Evolutionary conservation across 148 eudicot genomes (phyloP).

Genomic region (Chenopodium suecicum): DNA sequence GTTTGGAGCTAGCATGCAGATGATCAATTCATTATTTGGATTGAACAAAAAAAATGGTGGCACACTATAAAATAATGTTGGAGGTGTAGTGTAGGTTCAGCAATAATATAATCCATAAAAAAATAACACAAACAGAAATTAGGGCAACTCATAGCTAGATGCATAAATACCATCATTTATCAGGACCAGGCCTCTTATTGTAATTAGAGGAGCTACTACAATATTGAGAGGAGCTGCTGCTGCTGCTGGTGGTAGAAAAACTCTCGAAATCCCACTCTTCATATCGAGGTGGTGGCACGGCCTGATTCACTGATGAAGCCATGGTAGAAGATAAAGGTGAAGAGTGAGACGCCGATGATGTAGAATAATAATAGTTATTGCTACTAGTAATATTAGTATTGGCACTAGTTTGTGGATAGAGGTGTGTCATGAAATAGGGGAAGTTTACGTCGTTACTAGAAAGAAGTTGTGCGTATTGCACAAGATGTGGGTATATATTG

Average conservation of each 20-base stretch:
- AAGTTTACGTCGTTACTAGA: slow-evolving; percentile 48
- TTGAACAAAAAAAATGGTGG: too few species aligned
- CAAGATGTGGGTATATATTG: slow-evolving; percentile 35
- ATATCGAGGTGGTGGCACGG: background rate
- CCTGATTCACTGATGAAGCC: background rate
- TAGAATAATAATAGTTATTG: background rate
- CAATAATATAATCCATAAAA: background rate
- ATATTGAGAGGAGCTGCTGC: background rate
- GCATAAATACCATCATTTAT: background rate
- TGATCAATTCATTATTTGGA: too few species aligned
- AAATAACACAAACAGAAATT: background rate
- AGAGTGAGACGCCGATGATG: background rate
- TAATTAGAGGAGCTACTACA: background rate
- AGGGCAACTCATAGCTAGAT: background rate
- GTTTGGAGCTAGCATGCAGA: too few species aligned
- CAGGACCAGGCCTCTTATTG: background rate
- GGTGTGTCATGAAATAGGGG: slow-evolving; percentile 36
- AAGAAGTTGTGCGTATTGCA: slow-evolving; percentile 58
- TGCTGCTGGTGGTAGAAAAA: background rate
- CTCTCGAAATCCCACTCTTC: slow-evolving; percentile 14
- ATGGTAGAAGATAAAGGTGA: background rate
- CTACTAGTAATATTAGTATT: background rate
- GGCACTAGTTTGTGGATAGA: slow-evolving; percentile 9
- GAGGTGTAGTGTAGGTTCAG: background rate
- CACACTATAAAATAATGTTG: too few species aligned